A percentile compares a stretch with the other conserved stretches of the same genome.
phyloP scores from a whole-genome alignment of 805 yeast genomes.

The Kodamaea sagamina region DNA sequence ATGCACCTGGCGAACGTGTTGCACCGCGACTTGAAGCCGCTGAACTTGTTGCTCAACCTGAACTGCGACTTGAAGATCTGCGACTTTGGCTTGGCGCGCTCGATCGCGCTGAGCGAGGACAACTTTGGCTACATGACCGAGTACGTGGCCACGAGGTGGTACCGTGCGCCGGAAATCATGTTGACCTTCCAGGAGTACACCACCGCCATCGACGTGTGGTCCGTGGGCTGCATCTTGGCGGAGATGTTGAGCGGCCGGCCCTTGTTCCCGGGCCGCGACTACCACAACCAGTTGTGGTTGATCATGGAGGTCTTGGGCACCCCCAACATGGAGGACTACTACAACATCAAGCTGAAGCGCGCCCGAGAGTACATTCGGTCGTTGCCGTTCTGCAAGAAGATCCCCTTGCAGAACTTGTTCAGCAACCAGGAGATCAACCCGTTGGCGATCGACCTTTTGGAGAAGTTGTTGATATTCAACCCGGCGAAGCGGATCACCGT shows the following conservation, averaged over 20 bases:
- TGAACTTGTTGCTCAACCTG: conserved; percentile 80
- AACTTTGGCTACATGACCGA: conserved; percentile 88
- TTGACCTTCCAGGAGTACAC: conserved; percentile 90
- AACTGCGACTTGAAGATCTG: conserved; percentile 93
- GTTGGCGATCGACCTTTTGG: conserved; percentile 58
- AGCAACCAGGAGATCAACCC: conserved; percentile 32
- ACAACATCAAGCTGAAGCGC: conserved; percentile 71
- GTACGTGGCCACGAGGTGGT: conserved; percentile 97
- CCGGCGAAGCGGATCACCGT: conserved; percentile 76
- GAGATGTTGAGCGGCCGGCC: conserved; percentile 87
- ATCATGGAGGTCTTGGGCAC: conserved; percentile 87
- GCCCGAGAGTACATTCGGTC: conserved; percentile 87
- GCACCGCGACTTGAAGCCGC: conserved; percentile 91
- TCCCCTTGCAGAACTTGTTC: conserved; percentile 53
- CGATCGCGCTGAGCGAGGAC: conserved; percentile 62
- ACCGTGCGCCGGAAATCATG: conserved; percentile 97
- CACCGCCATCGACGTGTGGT: conserved; percentile 95
- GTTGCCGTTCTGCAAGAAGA: conserved; percentile 68
- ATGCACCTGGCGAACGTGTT: conserved; percentile 92
- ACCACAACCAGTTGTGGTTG: conserved; percentile 83
- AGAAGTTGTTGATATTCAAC: conserved; percentile 66
- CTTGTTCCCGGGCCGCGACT: conserved; percentile 90
- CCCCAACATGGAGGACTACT: conserved; percentile 77
- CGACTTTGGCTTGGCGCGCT: conserved; percentile 88
- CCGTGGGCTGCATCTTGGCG: conserved; percentile 93